Evolutionary conservation across 768 basidiomycete species (phyloP), one percentile per base, ranked within the genome.

Genomic region (Mycena floridula): DNA sequence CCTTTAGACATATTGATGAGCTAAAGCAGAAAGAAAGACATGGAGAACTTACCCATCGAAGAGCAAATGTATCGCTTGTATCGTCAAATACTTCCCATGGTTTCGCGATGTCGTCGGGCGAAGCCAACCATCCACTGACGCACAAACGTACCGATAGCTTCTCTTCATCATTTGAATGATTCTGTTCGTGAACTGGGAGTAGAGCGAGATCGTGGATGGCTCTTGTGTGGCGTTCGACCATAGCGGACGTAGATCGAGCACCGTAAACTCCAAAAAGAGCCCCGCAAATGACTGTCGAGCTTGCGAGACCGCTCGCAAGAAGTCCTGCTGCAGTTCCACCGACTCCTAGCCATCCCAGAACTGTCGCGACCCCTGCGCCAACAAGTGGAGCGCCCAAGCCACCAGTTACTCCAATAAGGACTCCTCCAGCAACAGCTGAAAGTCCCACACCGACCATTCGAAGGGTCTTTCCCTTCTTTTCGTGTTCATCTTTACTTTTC

Each of bases 221-320:
- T 41, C 69, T 54, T 18, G 72, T 77, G 52, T 77, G 76, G 22
- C 71, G 62, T 42, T 64, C 63, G 13, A 78, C 68, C 69, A 76
- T 77, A 8, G 55, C 59, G 1, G 72, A 73, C 1, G 70, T 72
- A 22, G 68, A 65, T 20, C 59, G 64, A 5, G 76, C 77, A 4
- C 77, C 77, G 49, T 80, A 80, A 2, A 61, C 74, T 2, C 78
- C 78, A 54, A 80, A 80, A 1, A 80, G 58, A 13, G 76, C 69
- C n/a, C 75, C 77, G 50, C 77, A 78, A 1, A 80, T 70, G 15
- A 76, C 68, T 11, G 70, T 70, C 1, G 77, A 79, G 20, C 77
- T 67, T 5, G 78, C 78, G 7, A 79, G 63, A 5, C 74, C 77
- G 40, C 63, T 75, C 3, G 74, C 73, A 11, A 79, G 59, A 43